Conservation (phyloP, 2,329 filamentous ascomycete species). For the Aspergillus fructus region DNA sequence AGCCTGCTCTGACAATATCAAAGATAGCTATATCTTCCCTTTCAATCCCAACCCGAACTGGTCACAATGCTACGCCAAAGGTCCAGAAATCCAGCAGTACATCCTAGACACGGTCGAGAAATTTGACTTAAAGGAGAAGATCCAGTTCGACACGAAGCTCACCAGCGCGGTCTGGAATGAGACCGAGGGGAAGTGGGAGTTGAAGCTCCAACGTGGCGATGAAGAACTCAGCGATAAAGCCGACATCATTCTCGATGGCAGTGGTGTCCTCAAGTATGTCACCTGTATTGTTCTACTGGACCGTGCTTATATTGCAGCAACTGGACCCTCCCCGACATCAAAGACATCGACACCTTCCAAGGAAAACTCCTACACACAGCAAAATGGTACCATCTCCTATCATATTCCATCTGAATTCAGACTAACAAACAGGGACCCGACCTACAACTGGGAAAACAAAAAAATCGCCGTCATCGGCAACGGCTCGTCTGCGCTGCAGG, state of each 20-base stretch:
- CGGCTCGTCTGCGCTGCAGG: constrained; percentile 33
- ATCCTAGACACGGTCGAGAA: constrained; percentile 40
- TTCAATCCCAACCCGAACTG: constrained; percentile 38
- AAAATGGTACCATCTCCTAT: constrained; percentile 17
- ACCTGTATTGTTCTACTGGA: background rate
- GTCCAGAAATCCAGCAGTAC: constrained; percentile 46
- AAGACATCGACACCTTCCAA: constrained; percentile 28
- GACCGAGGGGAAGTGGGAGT: constrained; percentile 17
- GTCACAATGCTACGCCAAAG: constrained; percentile 42
- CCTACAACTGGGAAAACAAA: constrained; percentile 23
- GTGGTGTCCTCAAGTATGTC: constrained; percentile 25
- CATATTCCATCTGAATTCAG: no score
- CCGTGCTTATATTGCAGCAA: constrained; percentile 10
- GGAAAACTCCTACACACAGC: constrained; percentile 39
- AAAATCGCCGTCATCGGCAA: constrained; percentile 35
- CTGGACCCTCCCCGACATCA: constrained; percentile 24
- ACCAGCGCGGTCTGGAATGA: constrained; percentile 40
- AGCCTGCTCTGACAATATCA: background rate
- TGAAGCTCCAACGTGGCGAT: constrained; percentile 15
- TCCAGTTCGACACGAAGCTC: constrained; percentile 26
- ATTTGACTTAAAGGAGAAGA: constrained; percentile 37
- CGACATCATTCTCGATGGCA: constrained; percentile 29
- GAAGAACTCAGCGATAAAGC: constrained; percentile 22
- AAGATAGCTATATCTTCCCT: constrained; percentile 4
- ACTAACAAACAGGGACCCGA: constrained; percentile 28